Conservation (phyloP, 176 grass and related monocot genomes). For the Secale cereale region DNA sequence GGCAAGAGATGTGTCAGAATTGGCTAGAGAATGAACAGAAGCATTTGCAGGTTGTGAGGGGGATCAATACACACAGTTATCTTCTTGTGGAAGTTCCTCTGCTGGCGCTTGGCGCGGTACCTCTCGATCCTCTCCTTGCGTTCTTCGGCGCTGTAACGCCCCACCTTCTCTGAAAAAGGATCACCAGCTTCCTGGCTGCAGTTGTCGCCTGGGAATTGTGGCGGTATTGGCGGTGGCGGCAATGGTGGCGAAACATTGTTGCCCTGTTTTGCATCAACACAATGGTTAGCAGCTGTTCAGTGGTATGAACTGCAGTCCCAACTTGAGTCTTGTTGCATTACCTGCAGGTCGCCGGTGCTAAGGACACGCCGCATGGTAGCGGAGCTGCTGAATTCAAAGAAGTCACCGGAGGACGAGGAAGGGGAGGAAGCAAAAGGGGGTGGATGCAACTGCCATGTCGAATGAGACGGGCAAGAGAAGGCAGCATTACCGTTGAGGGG, state of each 20-base stretch:
- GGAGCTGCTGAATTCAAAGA: conserved; percentile 45
- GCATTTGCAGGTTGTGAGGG: neutral
- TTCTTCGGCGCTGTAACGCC: conserved; percentile 78
- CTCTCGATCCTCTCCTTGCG: conserved; percentile 73
- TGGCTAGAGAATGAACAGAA: neutral
- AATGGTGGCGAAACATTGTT: conserved; percentile 19
- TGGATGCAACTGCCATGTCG: conserved; percentile 33
- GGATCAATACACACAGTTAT: conserved; percentile 64
- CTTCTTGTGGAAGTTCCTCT: conserved; percentile 92
- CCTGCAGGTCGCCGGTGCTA: conserved; percentile 70
- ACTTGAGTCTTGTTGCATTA: conserved; percentile 26
- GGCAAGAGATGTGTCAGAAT: neutral
- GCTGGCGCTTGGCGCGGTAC: conserved; percentile 83
- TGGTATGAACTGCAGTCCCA: neutral
- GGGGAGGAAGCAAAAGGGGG: conserved; percentile 38
- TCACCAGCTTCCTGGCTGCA: conserved; percentile 38
- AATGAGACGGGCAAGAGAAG: conserved; percentile 29
- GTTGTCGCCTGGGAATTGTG: conserved; percentile 11
- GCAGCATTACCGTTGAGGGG: conserved; percentile 7
- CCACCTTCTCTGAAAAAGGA: conserved; percentile 25
- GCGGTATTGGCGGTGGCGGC: neutral
- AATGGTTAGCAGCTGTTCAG: neutral
- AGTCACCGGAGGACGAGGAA: conserved; percentile 39
- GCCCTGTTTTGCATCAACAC: conserved; percentile 37
- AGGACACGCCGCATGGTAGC: conserved; percentile 56